Evolutionary conservation across 257 asterid genomes (phyloP), one percentile per base, ranked within the genome.

Genomic region (Datura wrightii): DNA sequence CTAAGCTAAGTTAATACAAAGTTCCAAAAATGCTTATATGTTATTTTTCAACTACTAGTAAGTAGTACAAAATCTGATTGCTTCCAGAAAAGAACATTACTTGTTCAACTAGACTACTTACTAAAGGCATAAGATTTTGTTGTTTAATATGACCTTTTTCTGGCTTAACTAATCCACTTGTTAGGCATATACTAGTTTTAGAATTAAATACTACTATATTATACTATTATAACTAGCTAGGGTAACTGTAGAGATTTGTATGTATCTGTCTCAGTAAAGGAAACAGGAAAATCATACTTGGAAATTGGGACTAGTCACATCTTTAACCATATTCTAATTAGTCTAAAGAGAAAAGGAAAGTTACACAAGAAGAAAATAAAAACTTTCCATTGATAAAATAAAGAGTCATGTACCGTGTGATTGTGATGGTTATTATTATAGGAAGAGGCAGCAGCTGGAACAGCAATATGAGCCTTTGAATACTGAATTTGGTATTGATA

Each of bases 221-320:
- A 50, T 11, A 10, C 39, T 82, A 34, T 8, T 55, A 34, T 10
- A 74, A 54, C 19, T 72, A 19, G 62, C 62, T 48, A 66, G 50
- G 66, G 46, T 54, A 82, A 71, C 65, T 65, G 66, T 66, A 82
- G 74, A 60, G 56, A 82, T 83, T 59, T 87, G 67, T 84, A 54
- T 83, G 3, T 82, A 83, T 60, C 83, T 92, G 98, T 89, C 91
- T 85, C 94, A 78, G 82, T 80, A 82, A 58, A 76, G 97, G 97
- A 90, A 95, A 90, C 98, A 94, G 84, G 86, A 87, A 92, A 89
- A 90, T 95, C 95, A 88, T 87, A 87, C 85, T 92, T 71, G 95
- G 95, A 93, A 93, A 89, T 81, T 89, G 97, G 88, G 82, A 92
- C 87, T 89, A 44, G 90, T 90, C 91, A 90, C 86, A 88, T 88